These are phyloP conservation scores for Hypocreales sp. DNA, from an alignment of 2,329 filamentous ascomycete genomes.

Conservation along the genomic window DNA sequence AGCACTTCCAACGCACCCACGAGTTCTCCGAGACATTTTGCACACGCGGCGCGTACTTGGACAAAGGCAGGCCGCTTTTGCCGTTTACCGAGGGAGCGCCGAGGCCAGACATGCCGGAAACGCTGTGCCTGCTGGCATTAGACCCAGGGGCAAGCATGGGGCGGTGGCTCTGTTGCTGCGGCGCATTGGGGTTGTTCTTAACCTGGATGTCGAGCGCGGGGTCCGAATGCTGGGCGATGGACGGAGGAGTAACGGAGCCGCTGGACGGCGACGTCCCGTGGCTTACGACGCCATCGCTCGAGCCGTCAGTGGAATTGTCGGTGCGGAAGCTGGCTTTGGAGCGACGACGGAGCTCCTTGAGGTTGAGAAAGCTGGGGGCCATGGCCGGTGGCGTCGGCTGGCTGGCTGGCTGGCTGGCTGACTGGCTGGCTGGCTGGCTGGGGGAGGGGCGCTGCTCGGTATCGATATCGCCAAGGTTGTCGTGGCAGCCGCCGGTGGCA, in stretches of 20 bases:
- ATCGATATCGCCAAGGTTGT: no score
- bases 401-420: no score
- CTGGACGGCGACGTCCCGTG: conserved; percentile 47
- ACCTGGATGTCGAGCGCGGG: conserved; percentile 47
- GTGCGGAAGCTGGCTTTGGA: conserved; percentile 62
- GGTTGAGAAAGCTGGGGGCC: conserved; percentile 49
- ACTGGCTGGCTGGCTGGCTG: no score
- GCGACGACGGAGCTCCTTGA: conserved; percentile 59
- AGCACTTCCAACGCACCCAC: conserved; percentile 49
- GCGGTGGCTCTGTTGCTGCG: conserved; percentile 9
- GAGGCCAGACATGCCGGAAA: conserved; percentile 46
- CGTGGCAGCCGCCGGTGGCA: no score
- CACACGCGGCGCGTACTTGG: conserved; percentile 67
- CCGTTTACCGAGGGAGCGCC: conserved; percentile 38
- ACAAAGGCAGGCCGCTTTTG: conserved; percentile 45
- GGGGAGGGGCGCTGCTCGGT: no score
- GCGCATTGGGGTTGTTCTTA: conserved; percentile 27
- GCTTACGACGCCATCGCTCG: conserved; percentile 40
- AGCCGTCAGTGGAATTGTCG: conserved; percentile 44
- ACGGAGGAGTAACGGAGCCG: conserved; percentile 61
- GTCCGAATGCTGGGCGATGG: conserved; percentile 50
- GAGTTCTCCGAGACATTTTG: conserved; percentile 66
- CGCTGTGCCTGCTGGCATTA: conserved; percentile 44
- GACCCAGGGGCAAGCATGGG: conserved; percentile 20
- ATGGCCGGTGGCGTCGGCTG: conserved; percentile 18